Base-by-base conservation (phyloP, 2,329 filamentous ascomycete species). In the Triangularia verruculosa region DNA sequence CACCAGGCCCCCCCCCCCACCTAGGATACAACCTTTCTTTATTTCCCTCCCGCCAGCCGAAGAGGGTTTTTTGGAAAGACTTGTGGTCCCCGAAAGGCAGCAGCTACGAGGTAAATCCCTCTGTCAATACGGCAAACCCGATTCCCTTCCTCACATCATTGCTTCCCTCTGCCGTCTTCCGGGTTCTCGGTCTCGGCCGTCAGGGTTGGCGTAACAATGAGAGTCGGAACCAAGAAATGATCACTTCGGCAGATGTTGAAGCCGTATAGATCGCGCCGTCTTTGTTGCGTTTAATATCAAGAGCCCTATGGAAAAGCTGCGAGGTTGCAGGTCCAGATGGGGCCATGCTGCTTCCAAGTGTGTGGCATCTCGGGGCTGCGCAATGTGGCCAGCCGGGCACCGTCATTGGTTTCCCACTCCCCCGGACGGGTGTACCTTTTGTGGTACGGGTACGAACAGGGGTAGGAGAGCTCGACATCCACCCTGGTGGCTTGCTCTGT, bases 381-480 rank as follows among this genome's bases (percentile, higher is more conserved):
- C 62, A 57, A 59, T 59, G 59, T 61, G 62, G 57, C 53, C 61
- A 53, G 62, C 59, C 55, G 30, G 61, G 56, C 61, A 30, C 32
- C 60, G 56, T 52, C 20, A 69, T 69, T 69, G 68, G 66, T 47
- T 66, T 69, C 64, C 68, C 68, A 59, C 60, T 43, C 28, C 57
- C 52, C 52, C 60, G 67, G 64, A 67, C 63, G 51, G 27, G 61
- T 59, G 59, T 60, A 55, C 57, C 54, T 53, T 53, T 54, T 59
- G 61, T 64, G 62, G 62, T 63, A 57, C 65, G 66, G 55, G 61
- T 54, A 60, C 53, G 66, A 59, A 59, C 68, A 68, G 63, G 66
- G 66, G 65, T 65, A 62, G 52, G 64, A 57, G 55, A 63, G 66
- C 66, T 67, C 47, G n/a, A 51, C 53, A 61, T 55, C 53, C 22